phyloP scores from a whole-genome alignment of 306 rosid species.

The Boehmeria nivea region DNA sequence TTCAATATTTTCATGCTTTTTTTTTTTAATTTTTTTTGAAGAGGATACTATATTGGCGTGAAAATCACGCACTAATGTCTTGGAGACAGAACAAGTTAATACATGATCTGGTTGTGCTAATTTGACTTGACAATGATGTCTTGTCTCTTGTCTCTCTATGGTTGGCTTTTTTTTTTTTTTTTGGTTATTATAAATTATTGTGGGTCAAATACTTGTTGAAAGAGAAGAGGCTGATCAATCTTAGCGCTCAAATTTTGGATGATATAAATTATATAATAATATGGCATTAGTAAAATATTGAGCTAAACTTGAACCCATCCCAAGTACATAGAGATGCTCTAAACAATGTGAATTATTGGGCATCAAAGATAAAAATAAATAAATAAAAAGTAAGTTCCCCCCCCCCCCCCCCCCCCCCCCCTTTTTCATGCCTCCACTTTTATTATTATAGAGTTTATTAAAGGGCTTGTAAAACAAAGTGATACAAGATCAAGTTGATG shows the following conservation, averaged over 20 bases:
- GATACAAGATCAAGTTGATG: slow-evolving; percentile 3
- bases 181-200: neutral
- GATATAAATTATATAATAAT: neutral
- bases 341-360: slow-evolving; percentile 26
- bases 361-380: slow-evolving; percentile 27
- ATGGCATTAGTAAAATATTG: slow-evolving; percentile 6
- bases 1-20: slow-evolving; percentile 1
- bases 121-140: slow-evolving; percentile 33
- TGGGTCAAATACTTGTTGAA: slow-evolving; percentile 17
- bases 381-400: too few relatives aligned
- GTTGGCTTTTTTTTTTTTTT: slow-evolving; percentile 10
- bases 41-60: slow-evolving; percentile 20
- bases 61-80: slow-evolving; percentile 31
- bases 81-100: slow-evolving; percentile 16
- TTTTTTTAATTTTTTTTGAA: too few relatives aligned
- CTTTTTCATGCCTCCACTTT: slow-evolving; percentile 25
- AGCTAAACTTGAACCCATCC: neutral
- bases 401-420: too few relatives aligned
- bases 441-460: slow-evolving; percentile 23
- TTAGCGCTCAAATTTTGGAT: neutral
- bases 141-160: slow-evolving; percentile 33
- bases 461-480: slow-evolving; percentile 5
- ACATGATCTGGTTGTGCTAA: slow-evolving; percentile 9
- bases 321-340: slow-evolving; percentile 34
- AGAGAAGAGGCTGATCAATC: slow-evolving; percentile 2